These are phyloP conservation scores for Xylaria intraflava DNA, from an alignment of 495 filamentous ascomycete species.

Conservation along the genomic window DNA sequence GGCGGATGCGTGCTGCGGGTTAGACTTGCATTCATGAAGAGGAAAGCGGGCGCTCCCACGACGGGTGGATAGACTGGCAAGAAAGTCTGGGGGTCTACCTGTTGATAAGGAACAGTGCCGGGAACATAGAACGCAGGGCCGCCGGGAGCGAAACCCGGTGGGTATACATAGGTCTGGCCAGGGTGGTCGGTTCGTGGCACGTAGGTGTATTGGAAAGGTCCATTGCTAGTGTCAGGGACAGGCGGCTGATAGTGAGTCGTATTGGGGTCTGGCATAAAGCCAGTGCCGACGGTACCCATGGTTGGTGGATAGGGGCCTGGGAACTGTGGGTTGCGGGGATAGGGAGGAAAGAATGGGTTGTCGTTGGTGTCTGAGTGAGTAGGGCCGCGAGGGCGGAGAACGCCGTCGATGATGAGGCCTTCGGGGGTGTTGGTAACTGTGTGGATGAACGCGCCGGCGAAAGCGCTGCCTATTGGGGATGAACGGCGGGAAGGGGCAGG, in stretches of 20 bases:
- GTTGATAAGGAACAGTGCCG: slow-evolving; percentile 14
- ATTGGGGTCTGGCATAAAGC: slow-evolving; percentile 22
- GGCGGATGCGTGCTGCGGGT: slow-evolving; percentile 6
- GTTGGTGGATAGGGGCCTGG: not conserved
- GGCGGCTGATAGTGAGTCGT: slow-evolving; percentile 41
- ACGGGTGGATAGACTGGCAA: slow-evolving; percentile 10
- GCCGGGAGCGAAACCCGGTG: not conserved
- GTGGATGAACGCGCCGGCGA: slow-evolving; percentile 5
- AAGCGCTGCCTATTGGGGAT: not conserved
- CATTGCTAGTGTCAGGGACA: slow-evolving; percentile 38
- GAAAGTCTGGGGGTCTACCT: slow-evolving; percentile 17
- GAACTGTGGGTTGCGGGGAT: slow-evolving; percentile 4
- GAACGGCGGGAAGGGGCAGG: not conserved
- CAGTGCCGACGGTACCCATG: slow-evolving; percentile 10
- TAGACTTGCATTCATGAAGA: slow-evolving; percentile 21
- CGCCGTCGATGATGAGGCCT: slow-evolving; percentile 14
- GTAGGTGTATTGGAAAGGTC: slow-evolving; percentile 38
- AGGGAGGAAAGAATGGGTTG: slow-evolving; percentile 7
- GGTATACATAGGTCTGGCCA: not conserved
- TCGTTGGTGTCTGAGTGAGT: not conserved
- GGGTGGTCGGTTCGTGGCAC: slow-evolving; percentile 35
- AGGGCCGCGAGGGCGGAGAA: not conserved
- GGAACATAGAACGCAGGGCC: slow-evolving; percentile 1
- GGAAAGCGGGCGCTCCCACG: slow-evolving; percentile 2
- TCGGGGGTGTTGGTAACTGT: slow-evolving; percentile 22